Conservation (phyloP, 2,329 filamentous ascomycete species). For the Coleophoma eucalyptorum region DNA sequence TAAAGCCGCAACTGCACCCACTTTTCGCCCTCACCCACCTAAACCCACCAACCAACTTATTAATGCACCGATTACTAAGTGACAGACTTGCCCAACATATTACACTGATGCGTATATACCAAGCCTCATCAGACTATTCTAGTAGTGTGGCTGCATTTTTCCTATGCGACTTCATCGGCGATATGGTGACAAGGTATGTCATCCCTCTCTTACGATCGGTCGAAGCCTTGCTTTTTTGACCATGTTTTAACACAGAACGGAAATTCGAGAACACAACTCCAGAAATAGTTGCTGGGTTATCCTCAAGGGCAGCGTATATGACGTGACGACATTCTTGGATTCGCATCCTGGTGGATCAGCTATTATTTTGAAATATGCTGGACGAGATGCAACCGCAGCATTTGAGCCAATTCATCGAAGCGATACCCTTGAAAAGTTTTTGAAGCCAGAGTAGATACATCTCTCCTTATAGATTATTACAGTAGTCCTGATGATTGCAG, state of each 20-base stretch:
- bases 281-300: not conserved
- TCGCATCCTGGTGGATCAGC: slow-evolving; percentile 86
- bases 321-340: slow-evolving; percentile 82
- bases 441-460: not conserved
- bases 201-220: not conserved
- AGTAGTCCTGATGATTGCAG: not conserved
- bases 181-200: not conserved
- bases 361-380: slow-evolving; percentile 80
- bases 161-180: not conserved
- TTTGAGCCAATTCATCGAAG: slow-evolving; percentile 27
- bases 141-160: not conserved
- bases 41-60: no score
- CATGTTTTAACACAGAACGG: not conserved
- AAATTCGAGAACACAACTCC: not conserved
- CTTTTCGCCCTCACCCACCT: no score
- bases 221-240: not conserved
- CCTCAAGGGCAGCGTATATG: slow-evolving; percentile 66
- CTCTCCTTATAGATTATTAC: not conserved
- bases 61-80: no score
- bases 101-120: no score
- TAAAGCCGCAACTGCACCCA: no score
- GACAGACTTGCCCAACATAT: no score
- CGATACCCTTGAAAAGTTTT: slow-evolving; percentile 23
- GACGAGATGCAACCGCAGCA: slow-evolving; percentile 67
- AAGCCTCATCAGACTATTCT: not conserved